phyloP scores from a whole-genome alignment of 73 alveolate species.

The Blepharisma stoltei region DNA sequence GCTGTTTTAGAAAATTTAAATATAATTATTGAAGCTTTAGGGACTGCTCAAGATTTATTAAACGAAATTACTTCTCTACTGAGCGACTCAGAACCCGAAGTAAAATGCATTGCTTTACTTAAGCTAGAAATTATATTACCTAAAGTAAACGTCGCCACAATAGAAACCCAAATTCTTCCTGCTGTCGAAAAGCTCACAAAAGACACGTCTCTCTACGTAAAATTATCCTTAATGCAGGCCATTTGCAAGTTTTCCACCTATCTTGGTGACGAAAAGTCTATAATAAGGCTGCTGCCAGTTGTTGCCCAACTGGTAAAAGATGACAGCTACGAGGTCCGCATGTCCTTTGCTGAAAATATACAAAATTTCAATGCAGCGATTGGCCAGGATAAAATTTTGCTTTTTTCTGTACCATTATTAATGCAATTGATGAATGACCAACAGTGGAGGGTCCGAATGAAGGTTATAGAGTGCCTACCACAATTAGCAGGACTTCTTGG shows the following conservation, averaged over 20 bases:
- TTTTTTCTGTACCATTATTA: conserved; percentile 49
- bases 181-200: conserved; percentile 10
- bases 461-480: conserved; percentile 9
- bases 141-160: background rate
- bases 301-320: conserved; percentile 6
- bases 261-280: background rate
- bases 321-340: conserved; percentile 9
- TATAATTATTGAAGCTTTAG: conserved; percentile 6
- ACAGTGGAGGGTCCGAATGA: conserved; percentile 56
- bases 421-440: conserved; percentile 51
- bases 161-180: conserved; percentile 12
- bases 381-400: conserved; percentile 45
- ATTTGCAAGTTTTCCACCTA: conserved; percentile 4
- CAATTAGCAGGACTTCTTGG: conserved; percentile 19
- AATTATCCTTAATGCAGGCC: background rate
- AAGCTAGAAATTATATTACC: background rate
- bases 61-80: background rate
- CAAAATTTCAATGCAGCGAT: conserved; percentile 50
- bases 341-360: conserved; percentile 49
- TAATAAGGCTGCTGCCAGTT: background rate
- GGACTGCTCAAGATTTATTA: background rate
- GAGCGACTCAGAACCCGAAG: conserved; percentile 23
- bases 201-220: conserved; percentile 21
- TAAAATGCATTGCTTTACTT: conserved; percentile 4
- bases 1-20: conserved; percentile 54